Base-by-base conservation (phyloP, 2,329 filamentous ascomycete species). In the Achaetomium macrosporum region DNA sequence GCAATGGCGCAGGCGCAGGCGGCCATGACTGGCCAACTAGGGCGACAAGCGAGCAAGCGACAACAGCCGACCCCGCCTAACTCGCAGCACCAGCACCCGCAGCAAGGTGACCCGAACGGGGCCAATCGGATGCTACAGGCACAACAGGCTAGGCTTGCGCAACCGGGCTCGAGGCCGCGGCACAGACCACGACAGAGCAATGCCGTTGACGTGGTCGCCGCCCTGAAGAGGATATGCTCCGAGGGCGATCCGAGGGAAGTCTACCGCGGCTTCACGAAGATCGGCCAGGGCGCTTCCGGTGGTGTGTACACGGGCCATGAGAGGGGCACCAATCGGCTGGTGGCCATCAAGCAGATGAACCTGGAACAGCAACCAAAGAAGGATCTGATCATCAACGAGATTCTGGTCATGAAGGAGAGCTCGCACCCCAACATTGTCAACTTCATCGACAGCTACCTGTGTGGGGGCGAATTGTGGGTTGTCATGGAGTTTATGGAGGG, bases 401-500 rank as follows among this genome's bases (percentile, higher is more conserved):
- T 99, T 61, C 73, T 99, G 54, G 93, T 99, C 54, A 99, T 99
- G 93, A 96, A 95, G 74, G 93, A 97, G 65, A 96, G 91, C 76
- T 93, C 89, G 54, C 93, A 99, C 68, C 92, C 90, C 64, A 97
- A 97, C 68, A 95, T 99, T 71, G 93, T 99, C 72, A 99, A 99
- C 71, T 99, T 97, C 71, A 92, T 97, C 73, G 93, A 97, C 74
- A 96, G 91, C 68, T 97, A 91, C 69, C 77, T 99, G 11, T 87
- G 91, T 53, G 81, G 83, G 12, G 88, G 92, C 41, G 93, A 97
- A 69, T 75, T 99, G 30, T 99, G 93, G 93, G 93, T 99, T 1
- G 90, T 97, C 33, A 99, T 99, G 93, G 93, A 99, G 72, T 99
- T 92, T 66, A 99, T 99, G 93, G 92, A 99, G 70, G 93, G 93